Evolutionary conservation across 2,329 filamentous ascomycete species (phyloP).

Genomic region (Neoascochyta sp.): DNA sequence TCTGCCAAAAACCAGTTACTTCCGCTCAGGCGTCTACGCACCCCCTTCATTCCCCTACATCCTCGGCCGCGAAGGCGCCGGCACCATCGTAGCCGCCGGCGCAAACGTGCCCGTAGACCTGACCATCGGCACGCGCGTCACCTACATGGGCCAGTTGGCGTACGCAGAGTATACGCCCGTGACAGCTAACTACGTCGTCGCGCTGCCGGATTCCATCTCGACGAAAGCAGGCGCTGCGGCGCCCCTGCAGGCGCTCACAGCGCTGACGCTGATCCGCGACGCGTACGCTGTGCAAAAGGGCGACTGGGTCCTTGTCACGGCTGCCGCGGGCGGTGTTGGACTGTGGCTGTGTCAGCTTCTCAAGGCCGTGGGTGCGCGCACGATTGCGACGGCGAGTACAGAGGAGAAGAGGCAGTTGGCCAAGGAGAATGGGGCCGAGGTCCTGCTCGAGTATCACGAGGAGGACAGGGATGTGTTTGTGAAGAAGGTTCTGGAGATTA

Average conservation of each 20-base stretch:
- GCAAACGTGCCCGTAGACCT: slow-evolving; percentile 53
- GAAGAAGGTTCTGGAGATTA: slow-evolving; percentile 62
- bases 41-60: slow-evolving; percentile 66
- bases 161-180: slow-evolving; percentile 61
- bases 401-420: slow-evolving; percentile 69
- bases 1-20: slow-evolving; percentile 56
- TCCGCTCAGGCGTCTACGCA: slow-evolving; percentile 77
- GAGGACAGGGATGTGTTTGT: slow-evolving; percentile 46
- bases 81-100: slow-evolving; percentile 63
- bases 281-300: slow-evolving; percentile 66
- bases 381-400: slow-evolving; percentile 76
- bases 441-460: slow-evolving; percentile 64
- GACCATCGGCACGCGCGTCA: slow-evolving; percentile 65
- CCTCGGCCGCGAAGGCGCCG: slow-evolving; percentile 75
- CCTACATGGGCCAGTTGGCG: slow-evolving; percentile 57
- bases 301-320: slow-evolving; percentile 80
- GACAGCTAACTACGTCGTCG: slow-evolving; percentile 53
- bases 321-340: slow-evolving; percentile 74
- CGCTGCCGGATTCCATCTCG: slow-evolving; percentile 60
- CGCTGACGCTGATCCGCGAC: slow-evolving; percentile 73
- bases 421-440: slow-evolving; percentile 65
- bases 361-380: slow-evolving; percentile 65
- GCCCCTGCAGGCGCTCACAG: slow-evolving; percentile 79
- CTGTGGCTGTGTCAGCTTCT: slow-evolving; percentile 73
- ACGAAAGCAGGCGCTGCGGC: slow-evolving; percentile 64